phyloP scores from a whole-genome alignment of 2,329 filamentous ascomycete species.

The Pleomassaria siparia region DNA sequence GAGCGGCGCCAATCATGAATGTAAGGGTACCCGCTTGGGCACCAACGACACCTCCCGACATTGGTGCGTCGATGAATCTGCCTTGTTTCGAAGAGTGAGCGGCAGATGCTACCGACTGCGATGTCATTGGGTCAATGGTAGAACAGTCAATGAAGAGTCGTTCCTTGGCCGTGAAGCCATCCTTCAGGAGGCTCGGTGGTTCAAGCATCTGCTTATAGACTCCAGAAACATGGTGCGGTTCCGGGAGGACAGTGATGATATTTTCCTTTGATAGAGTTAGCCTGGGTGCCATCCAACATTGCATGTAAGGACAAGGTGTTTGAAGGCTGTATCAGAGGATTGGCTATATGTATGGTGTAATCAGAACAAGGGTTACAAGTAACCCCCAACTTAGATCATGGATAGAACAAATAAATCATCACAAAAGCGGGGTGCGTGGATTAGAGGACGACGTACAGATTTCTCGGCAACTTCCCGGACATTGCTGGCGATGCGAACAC shows the following conservation, averaged over 20 bases:
- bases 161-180: constrained; percentile 54
- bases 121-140: constrained; percentile 90
- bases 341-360: constrained; percentile 68
- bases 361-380: constrained; percentile 60
- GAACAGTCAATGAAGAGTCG: constrained; percentile 94
- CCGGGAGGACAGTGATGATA: constrained; percentile 85
- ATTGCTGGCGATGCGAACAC: constrained; percentile 58
- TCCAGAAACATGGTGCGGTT: constrained; percentile 81
- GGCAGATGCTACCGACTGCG: constrained; percentile 71
- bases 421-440: constrained; percentile 30
- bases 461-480: constrained; percentile 66
- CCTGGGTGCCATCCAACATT: constrained; percentile 1
- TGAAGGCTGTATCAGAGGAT: constrained; percentile 63
- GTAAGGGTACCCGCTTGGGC: constrained; percentile 84
- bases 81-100: constrained; percentile 69
- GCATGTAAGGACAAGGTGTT: neutral
- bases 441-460: constrained; percentile 55
- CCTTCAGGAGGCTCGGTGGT: constrained; percentile 53
- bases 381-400: constrained; percentile 75
- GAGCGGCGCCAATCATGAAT: constrained; percentile 85
- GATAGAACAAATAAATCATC: constrained; percentile 55
- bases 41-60: constrained; percentile 94
- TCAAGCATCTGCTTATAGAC: constrained; percentile 79
- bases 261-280: constrained; percentile 63
- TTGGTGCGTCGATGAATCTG: constrained; percentile 88